A percentile compares a stretch with the other conserved stretches of the same genome.
phyloP scores from a whole-genome alignment of 2,329 filamentous ascomycete genomes.

The Trichoderma citrinoviride region DNA sequence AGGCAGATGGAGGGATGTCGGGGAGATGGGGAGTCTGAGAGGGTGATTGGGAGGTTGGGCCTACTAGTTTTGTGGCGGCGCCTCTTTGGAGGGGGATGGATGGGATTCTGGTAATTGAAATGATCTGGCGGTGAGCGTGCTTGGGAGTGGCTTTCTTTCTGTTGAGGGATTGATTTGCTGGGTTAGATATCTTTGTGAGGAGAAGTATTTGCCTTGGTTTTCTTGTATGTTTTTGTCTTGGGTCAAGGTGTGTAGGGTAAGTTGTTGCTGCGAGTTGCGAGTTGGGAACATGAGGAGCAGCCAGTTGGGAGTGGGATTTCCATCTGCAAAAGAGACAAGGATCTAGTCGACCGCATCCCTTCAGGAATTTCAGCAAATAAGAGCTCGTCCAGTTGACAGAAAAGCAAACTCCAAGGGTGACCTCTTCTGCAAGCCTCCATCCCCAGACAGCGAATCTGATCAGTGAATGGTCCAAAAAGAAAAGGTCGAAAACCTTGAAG shows the following conservation, averaged over 20 bases:
- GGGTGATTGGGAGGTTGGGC: background rate
- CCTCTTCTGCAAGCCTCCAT: background rate
- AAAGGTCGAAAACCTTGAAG: too few species aligned
- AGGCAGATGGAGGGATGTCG: background rate
- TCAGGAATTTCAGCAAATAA: background rate
- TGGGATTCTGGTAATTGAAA: background rate
- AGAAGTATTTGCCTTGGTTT: background rate
- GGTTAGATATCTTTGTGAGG: background rate
- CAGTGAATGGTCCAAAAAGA: background rate
- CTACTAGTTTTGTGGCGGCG: slow-evolving; percentile 6
- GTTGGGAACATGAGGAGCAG: background rate
- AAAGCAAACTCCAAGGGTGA: background rate
- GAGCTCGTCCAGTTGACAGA: background rate
- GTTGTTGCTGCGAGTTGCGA: background rate
- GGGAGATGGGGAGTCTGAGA: background rate
- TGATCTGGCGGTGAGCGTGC: background rate
- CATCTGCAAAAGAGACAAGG: background rate
- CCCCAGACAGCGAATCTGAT: too few species aligned
- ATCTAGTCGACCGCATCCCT: background rate
- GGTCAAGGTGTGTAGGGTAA: background rate
- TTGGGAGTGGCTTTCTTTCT: background rate
- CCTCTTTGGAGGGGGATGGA: background rate
- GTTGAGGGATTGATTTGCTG: background rate
- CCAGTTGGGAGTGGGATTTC: too few species aligned
- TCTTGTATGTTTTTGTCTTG: background rate